These are phyloP conservation scores for Clonostachys rosea DNA, from an alignment of 2,329 filamentous ascomycete genomes.

Conservation along the genomic window DNA sequence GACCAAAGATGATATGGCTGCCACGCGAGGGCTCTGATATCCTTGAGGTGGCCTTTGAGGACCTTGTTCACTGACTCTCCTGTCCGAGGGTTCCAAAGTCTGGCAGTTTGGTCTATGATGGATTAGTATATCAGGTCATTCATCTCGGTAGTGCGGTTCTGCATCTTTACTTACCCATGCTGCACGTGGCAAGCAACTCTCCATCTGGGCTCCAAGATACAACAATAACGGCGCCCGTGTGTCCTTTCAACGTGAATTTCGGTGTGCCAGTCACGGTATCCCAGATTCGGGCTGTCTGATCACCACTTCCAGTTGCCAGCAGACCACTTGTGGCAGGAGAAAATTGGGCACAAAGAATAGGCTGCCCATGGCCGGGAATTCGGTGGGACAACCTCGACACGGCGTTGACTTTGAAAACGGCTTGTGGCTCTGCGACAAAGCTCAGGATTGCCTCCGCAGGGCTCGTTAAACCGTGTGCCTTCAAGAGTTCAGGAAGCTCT, in stretches of 20 bases:
- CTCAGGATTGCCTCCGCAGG: constrained; percentile 52
- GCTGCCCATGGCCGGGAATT: constrained; percentile 87
- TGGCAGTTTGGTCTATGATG: constrained; percentile 69
- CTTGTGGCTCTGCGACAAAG: constrained; percentile 70
- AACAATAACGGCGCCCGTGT: constrained; percentile 84
- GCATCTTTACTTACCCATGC: constrained; percentile 46
- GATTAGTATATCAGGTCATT: neutral
- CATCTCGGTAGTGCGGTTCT: neutral
- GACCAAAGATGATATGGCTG: constrained; percentile 86
- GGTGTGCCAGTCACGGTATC: constrained; percentile 93
- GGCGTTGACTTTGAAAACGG: constrained; percentile 88
- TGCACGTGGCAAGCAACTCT: constrained; percentile 76
- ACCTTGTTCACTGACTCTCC: constrained; percentile 66
- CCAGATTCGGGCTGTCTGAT: constrained; percentile 89
- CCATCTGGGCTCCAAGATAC: constrained; percentile 87
- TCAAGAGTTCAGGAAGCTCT: constrained; percentile 49
- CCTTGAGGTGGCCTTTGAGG: constrained; percentile 83
- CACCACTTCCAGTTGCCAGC: constrained; percentile 85
- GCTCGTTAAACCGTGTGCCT: constrained; percentile 50
- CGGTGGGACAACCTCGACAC: constrained; percentile 85
- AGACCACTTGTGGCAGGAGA: constrained; percentile 72
- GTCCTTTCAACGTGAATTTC: constrained; percentile 78
- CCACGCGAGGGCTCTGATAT: constrained; percentile 85
- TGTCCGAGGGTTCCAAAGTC: constrained; percentile 81
- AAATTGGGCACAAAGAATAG: constrained; percentile 83